These are phyloP conservation scores for Globisporangium radiosum DNA, from an alignment of 352 stramenopile species.

Conservation along the genomic window DNA sequence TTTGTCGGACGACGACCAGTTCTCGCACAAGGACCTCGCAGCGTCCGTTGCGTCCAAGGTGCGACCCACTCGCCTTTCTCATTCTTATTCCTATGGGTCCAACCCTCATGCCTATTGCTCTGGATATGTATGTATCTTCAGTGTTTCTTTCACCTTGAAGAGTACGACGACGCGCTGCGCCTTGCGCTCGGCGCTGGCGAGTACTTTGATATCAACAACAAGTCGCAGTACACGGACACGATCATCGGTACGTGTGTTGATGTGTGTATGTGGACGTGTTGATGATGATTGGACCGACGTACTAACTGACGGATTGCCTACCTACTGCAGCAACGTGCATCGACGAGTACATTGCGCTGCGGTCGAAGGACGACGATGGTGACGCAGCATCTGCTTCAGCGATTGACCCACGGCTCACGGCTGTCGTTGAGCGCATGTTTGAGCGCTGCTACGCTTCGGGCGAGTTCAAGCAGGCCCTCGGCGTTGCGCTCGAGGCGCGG, in stretches of 20 bases:
- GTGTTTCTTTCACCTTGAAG: conserved; percentile 99
- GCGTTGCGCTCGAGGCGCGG: conserved; percentile 94
- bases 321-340: conserved; percentile 85
- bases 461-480: conserved; percentile 95
- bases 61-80: not conserved
- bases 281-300: not conserved
- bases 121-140: conserved; percentile 16
- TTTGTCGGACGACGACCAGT: conserved; percentile 91
- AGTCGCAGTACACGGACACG: conserved; percentile 95
- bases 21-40: conserved; percentile 87
- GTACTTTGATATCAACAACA: conserved; percentile 92
- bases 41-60: conserved; percentile 89
- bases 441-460: conserved; percentile 93
- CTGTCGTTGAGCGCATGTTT: conserved; percentile 97
- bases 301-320: not conserved
- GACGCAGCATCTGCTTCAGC: conserved; percentile 50
- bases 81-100: not conserved
- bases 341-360: conserved; percentile 94
- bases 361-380: conserved; percentile 69
- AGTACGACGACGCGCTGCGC: conserved; percentile 93
- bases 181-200: conserved; percentile 93
- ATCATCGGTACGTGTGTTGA: conserved; percentile 71
- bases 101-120: too few relatives aligned
- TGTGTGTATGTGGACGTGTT: conserved; percentile 2
- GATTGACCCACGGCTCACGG: conserved; percentile 89